Base-by-base conservation (phyloP, 176 grass and related monocot genomes). In the Avena sativa region DNA sequence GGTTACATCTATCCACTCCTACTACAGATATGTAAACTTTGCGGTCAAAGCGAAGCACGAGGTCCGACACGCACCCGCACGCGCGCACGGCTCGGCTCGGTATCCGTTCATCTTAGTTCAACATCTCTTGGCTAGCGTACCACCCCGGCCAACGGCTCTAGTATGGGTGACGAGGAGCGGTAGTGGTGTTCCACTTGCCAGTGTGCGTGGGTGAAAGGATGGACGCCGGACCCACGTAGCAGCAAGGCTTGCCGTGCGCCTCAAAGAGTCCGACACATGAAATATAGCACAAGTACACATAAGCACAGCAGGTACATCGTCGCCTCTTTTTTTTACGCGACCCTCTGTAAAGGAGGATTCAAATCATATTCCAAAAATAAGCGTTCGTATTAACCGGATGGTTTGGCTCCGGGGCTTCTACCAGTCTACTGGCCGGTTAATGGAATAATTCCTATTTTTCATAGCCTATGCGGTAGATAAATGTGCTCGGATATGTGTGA, bases 1-100 rank as follows among this genome's bases (percentile, higher is more conserved):
- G 2, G 57, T 55, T 60, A 8, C 28, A 65, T 50, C 79, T 12
- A 75, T 70, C 56, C 36, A 63, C 12, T 36, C 71, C 71, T 23
- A 64, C 70, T 17, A 64, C 70, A 1, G 28, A 75, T 32, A 4
- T 63, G 82, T 51, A 56, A 78, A 67, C 20, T 58, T 77, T 65
- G 81, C 40, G 88, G 91, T 95, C 90, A 95, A 95, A 53, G 51
- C 59, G 11, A 61, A 89, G 86, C 90, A 61, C 86, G 58, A 48
- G 6, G 85, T 79, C 91, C 88, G 81, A 88, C 89, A 84, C 85
- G 65, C 52, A 40, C 61, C 74, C 89, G 70, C 79, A 64, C 64
- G 23, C n/a, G 36, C 34, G 76, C 28, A 28, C 7, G 55, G 17
- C 16, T 40, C 4, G 10, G 57, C 85, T 84, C 85, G 80, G 89